Conservation (phyloP, 306 rosid genomes). For the Medicago arabica region DNA sequence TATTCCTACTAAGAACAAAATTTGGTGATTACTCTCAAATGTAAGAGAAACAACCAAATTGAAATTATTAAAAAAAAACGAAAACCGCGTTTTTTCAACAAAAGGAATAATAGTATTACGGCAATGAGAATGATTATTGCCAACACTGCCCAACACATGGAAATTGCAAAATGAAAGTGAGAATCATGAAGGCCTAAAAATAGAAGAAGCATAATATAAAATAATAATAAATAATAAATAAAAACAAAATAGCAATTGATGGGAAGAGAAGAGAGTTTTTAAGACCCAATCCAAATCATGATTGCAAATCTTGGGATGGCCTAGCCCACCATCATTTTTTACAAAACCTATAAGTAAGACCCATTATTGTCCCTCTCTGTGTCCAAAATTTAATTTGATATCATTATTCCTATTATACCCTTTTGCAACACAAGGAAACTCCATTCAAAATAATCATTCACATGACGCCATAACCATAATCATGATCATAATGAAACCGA, state of each 20-base stretch:
- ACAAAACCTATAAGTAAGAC: conserved; percentile 65
- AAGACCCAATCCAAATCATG: conserved; percentile 94
- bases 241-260: conserved; percentile 51
- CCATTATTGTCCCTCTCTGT: conserved; percentile 68
- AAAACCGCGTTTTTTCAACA: conserved; percentile 39
- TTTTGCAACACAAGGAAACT: conserved; percentile 19
- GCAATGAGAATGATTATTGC: conserved; percentile 58
- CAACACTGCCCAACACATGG: conserved; percentile 63
- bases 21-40: conserved; percentile 38
- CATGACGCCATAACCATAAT: conserved; percentile 69
- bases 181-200: conserved; percentile 52
- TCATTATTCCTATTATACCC: conserved; percentile 52
- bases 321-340: conserved; percentile 99
- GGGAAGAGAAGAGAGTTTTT: conserved; percentile 47
- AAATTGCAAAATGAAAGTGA: conserved; percentile 44
- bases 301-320: conserved; percentile 98
- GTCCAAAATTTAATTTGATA: neutral
- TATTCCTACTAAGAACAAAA: conserved; percentile 4
- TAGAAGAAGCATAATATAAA: conserved; percentile 41
- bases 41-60: neutral
- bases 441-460: conserved; percentile 57
- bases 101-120: conserved; percentile 42
- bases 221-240: neutral
- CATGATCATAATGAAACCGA: conserved; percentile 42
- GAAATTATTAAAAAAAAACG: conserved; percentile 26